Evolutionary conservation across 2,329 filamentous ascomycete species (phyloP).

Genomic region (Atkinsonella hypoxylon): DNA sequence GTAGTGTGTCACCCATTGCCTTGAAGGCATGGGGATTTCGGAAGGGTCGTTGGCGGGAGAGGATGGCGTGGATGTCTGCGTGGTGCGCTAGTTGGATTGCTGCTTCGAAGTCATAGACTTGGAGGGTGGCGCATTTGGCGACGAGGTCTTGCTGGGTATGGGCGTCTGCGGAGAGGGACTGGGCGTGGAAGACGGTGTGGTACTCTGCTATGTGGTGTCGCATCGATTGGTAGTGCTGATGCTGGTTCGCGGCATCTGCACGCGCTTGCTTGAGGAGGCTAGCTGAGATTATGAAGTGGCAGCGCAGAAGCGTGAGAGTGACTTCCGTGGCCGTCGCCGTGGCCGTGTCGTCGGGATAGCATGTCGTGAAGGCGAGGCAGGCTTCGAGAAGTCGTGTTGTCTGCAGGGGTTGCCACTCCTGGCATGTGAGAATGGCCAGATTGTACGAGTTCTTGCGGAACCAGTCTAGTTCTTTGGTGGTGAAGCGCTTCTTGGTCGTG

Average conservation of each 20-base stretch:
- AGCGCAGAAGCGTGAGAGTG: conserved; percentile 45
- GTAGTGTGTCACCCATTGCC: conserved; percentile 52
- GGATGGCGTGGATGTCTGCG: conserved; percentile 50
- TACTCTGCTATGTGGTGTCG: conserved; percentile 42
- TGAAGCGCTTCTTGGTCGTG: conserved; percentile 40
- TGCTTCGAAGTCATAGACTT: conserved; percentile 72
- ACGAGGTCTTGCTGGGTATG: conserved; percentile 39
- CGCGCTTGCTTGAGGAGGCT: conserved; percentile 10
- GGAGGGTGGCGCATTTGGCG: conserved; percentile 51
- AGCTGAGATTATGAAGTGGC: conserved; percentile 53
- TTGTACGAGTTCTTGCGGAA: conserved; percentile 78
- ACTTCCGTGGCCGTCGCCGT: neutral
- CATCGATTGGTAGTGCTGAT: conserved; percentile 50
- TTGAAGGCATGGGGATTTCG: conserved; percentile 39
- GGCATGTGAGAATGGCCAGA: conserved; percentile 50
- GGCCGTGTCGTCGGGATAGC: conserved; percentile 32
- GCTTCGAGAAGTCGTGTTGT: conserved; percentile 44
- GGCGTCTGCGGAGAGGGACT: conserved; percentile 22
- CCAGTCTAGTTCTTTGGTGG: conserved; percentile 61
- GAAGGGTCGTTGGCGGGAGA: conserved; percentile 37
- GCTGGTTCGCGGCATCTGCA: conserved; percentile 27
- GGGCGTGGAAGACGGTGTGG: neutral
- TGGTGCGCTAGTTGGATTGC: conserved; percentile 54
- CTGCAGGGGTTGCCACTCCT: conserved; percentile 38
- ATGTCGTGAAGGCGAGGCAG: conserved; percentile 39